These are phyloP conservation scores for Hibiscus syriacus DNA, from an alignment of 345 rosid species.

Conservation along the genomic window DNA sequence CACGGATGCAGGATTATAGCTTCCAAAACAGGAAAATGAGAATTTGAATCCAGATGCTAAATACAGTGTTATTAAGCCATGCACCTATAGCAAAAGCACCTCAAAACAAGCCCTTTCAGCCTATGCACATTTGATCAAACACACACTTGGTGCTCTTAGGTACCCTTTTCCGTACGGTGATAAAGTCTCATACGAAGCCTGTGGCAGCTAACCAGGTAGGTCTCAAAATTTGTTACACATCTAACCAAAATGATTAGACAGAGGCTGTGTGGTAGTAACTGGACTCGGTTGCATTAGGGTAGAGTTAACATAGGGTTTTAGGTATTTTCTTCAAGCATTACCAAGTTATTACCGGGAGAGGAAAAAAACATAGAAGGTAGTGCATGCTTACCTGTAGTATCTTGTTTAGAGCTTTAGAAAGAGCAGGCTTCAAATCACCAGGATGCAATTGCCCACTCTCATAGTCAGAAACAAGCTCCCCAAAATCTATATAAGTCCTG, in stretches of 20 bases:
- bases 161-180: too few species aligned
- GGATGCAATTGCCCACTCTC: too few species aligned
- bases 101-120: not conserved
- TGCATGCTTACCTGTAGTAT: constrained; percentile 44
- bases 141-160: not conserved
- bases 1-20: not conserved
- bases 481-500: constrained; percentile 53
- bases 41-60: not conserved
- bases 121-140: too few species aligned
- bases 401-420: too few species aligned
- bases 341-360: not conserved
- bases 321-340: not conserved
- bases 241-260: not conserved
- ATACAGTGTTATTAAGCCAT: not conserved
- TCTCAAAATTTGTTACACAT: not conserved
- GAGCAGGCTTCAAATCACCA: too few species aligned
- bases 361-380: not conserved
- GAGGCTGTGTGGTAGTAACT: not conserved
- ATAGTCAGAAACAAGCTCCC: constrained; percentile 63
- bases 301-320: not conserved
- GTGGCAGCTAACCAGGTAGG: too few species aligned
- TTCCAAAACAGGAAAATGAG: not conserved
- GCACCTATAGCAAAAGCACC: not conserved
- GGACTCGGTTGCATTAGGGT: not conserved
- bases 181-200: too few species aligned